Evolutionary conservation across 1,284 basidiomycete species (phyloP), one percentile per base, ranked within the genome.

Genomic region (Apiotrichum porosum): DNA sequence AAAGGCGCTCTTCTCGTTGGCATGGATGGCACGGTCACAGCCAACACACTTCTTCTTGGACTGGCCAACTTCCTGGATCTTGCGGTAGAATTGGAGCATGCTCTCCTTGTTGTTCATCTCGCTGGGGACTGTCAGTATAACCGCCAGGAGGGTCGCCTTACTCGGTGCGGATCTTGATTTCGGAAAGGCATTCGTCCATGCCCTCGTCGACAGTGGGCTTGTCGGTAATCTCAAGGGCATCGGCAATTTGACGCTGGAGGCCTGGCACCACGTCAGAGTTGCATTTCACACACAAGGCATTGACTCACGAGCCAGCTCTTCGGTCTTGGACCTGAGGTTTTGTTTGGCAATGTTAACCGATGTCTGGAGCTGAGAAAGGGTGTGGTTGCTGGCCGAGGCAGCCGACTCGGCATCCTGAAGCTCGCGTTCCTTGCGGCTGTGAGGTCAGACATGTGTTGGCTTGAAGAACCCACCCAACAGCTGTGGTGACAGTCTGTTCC

Each of bases 351-450:
- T 80, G 10, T 79, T 79, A 6, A 86, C 61, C 5, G 78, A 79
- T 1, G 81, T 77, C 62, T 88, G 83, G 1, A 80, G 74, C 14
- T 81, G 77, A 38, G 85, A 83, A 6, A 86, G 69, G 13, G 74
- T 74, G 46, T 77, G 77, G 62, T 81, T 83, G 13, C 78, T 78
- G 2, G 69, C 63, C 9, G 76, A 76, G 12, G 77, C 68, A 21
- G 79, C 75, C 0, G 57, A 68, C 54, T 88, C 85, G 0, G 81
- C 72, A 17, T 82, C 80, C 2, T 65, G 63, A 26, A 81, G 76
- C 49, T 84, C 80, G 5, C 76, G 74, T 51, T 89, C 87, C 56
- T 83, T 85, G 49, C 81, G 79, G 33, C 86, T 88, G n/a, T n/a
- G 57, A 32, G 5, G 28, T 2, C 13, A 34, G 37, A 9, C 35